Evolutionary conservation across 2,329 filamentous ascomycete species (phyloP).

Genomic region (Dothiorella sarmentorum): DNA sequence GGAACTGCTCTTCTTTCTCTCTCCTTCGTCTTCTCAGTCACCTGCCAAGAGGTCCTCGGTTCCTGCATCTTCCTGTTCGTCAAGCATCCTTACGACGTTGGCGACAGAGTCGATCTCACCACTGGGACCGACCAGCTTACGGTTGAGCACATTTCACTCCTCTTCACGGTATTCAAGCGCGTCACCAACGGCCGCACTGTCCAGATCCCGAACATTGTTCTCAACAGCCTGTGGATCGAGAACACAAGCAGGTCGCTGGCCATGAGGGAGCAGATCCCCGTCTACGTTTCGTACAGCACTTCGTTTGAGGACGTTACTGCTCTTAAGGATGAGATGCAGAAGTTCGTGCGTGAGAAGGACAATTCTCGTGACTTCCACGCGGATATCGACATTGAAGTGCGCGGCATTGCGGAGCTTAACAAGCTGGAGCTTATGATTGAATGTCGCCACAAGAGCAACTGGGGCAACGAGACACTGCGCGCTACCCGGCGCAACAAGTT

Average conservation of each 20-base stretch:
- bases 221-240: slow-evolving; percentile 93
- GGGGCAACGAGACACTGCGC: slow-evolving; percentile 70
- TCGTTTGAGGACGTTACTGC: slow-evolving; percentile 85
- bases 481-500: slow-evolving; percentile 86
- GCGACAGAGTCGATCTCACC: slow-evolving; percentile 82
- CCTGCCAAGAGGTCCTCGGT: slow-evolving; percentile 90
- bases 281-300: slow-evolving; percentile 83
- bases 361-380: slow-evolving; percentile 89
- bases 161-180: slow-evolving; percentile 88
- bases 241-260: slow-evolving; percentile 88
- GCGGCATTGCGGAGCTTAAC: slow-evolving; percentile 77
- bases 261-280: slow-evolving; percentile 79
- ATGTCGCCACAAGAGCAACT: slow-evolving; percentile 76
- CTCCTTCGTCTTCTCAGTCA: slow-evolving; percentile 94
- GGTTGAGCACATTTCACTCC: slow-evolving; percentile 89
- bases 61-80: slow-evolving; percentile 98
- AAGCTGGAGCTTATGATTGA: slow-evolving; percentile 80
- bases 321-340: slow-evolving; percentile 77
- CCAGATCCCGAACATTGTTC: slow-evolving; percentile 83
- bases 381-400: slow-evolving; percentile 74
- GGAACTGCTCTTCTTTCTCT: slow-evolving; percentile 89
- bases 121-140: slow-evolving; percentile 61
- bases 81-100: slow-evolving; percentile 96
- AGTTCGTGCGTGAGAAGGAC: slow-evolving; percentile 76
- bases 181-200: slow-evolving; percentile 76